Conservation (phyloP, 1,139 yeast genomes). For the Magnusiomyces paraingens region DNA sequence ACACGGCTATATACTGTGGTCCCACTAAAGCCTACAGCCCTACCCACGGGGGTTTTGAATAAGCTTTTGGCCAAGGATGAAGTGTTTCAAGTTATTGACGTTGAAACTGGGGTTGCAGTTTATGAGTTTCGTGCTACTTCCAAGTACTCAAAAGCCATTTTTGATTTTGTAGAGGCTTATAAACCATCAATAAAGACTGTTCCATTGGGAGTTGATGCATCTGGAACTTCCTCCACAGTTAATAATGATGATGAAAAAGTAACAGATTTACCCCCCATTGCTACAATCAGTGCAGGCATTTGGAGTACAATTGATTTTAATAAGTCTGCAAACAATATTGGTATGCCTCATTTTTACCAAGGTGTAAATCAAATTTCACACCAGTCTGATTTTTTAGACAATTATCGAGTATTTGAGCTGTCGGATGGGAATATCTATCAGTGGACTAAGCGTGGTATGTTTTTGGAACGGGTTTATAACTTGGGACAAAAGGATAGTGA, state of each 20-base stretch:
- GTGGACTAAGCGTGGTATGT: constrained; percentile 57
- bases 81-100: background rate
- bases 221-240: no score
- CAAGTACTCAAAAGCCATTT: constrained; percentile 7
- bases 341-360: constrained; percentile 37
- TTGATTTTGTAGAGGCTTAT: constrained; percentile 3
- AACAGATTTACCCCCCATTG: constrained; percentile 47
- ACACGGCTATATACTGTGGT: constrained; percentile 45
- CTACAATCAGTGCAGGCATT: constrained; percentile 53
- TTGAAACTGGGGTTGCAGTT: background rate
- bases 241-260: constrained; percentile 29
- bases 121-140: constrained; percentile 4
- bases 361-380: constrained; percentile 62
- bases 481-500: constrained; percentile 58
- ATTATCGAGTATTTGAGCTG: constrained; percentile 51
- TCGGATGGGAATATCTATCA: constrained; percentile 56
- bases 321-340: constrained; percentile 38
- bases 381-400: constrained; percentile 55
- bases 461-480: constrained; percentile 50
- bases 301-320: constrained; percentile 51
- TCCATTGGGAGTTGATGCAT: background rate
- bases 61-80: background rate
- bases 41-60: background rate
- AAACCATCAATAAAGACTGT: background rate
- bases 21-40: background rate